These are phyloP conservation scores for Phytophthora aleatoria DNA, from an alignment of 352 stramenopile species.

Conservation along the genomic window DNA sequence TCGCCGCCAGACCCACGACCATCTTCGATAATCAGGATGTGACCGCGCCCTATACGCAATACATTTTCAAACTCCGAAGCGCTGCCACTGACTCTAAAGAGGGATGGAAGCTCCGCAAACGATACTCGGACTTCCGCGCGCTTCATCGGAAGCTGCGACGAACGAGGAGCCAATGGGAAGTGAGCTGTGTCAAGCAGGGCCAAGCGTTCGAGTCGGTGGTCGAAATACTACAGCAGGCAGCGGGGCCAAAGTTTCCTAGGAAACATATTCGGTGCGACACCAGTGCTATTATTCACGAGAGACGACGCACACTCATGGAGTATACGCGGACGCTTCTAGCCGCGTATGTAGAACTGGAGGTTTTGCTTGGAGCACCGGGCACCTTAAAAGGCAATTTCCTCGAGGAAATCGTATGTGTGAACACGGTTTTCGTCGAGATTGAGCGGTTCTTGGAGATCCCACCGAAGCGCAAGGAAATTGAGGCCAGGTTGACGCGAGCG, in stretches of 20 bases:
- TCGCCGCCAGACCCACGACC: constrained; percentile 23
- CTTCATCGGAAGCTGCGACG: constrained; percentile 25
- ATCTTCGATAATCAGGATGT: constrained; percentile 32
- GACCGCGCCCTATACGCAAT: constrained; percentile 35
- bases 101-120: constrained; percentile 33
- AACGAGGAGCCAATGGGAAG: constrained; percentile 20
- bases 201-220: constrained; percentile 14
- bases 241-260: constrained; percentile 26
- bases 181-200: constrained; percentile 20
- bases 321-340: constrained; percentile 26
- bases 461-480: constrained; percentile 35
- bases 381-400: constrained; percentile 10
- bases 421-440: constrained; percentile 25
- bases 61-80: constrained; percentile 32
- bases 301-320: constrained; percentile 24
- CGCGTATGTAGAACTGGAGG: constrained; percentile 32
- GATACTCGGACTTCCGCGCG: constrained; percentile 32
- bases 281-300: constrained; percentile 27
- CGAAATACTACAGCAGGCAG: constrained; percentile 16
- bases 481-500: constrained; percentile 23
- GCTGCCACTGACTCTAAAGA: constrained; percentile 11
- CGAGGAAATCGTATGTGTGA: constrained; percentile 21
- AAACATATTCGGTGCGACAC: constrained; percentile 42
- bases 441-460: constrained; percentile 38
- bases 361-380: constrained; percentile 19